A percentile compares a stretch with the other conserved stretches of the same genome.
Evolutionary conservation across 169 alveolate genomes (phyloP).

Genomic region (Eimeria maxima): DNA sequence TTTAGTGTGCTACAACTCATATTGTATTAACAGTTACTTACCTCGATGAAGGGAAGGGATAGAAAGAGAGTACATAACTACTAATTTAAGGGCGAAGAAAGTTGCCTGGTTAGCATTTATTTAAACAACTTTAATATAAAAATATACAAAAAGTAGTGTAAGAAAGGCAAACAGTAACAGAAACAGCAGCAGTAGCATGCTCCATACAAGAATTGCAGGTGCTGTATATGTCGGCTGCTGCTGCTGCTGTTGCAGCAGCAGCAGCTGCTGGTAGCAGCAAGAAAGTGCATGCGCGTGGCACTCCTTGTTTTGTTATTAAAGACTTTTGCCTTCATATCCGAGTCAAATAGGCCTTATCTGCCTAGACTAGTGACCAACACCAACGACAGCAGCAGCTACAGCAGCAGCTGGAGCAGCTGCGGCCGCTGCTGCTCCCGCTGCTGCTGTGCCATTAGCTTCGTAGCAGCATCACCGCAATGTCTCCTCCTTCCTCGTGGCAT

Average conservation of each 20-base stretch:
- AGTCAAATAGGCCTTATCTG: not conserved
- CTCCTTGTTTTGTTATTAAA: not conserved
- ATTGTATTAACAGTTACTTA: too few species aligned
- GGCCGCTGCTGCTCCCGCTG: constrained; percentile 13
- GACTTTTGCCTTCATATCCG: not conserved
- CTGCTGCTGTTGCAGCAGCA: constrained; percentile 1
- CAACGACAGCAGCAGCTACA: constrained; percentile 23
- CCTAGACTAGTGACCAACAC: not conserved
- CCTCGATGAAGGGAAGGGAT: too few species aligned
- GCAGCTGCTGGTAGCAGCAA: not conserved
- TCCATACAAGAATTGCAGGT: too few species aligned
- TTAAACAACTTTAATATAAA: too few species aligned
- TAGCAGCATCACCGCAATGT: not conserved
- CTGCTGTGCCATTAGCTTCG: not conserved
- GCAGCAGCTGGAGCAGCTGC: not conserved
- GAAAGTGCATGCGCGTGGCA: not conserved
- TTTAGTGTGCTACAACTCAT: too few species aligned
- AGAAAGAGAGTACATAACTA: too few species aligned
- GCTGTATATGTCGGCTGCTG: constrained; percentile 19
- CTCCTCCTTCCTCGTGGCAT: not conserved
- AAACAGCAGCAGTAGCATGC: too few species aligned
- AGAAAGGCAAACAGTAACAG: not conserved
- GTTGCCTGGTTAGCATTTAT: too few species aligned
- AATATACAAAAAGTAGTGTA: too few species aligned
- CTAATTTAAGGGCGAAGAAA: too few species aligned